These are phyloP conservation scores for Lactuca sativa DNA, from an alignment of 129 eudicot species.

Conservation along the genomic window DNA sequence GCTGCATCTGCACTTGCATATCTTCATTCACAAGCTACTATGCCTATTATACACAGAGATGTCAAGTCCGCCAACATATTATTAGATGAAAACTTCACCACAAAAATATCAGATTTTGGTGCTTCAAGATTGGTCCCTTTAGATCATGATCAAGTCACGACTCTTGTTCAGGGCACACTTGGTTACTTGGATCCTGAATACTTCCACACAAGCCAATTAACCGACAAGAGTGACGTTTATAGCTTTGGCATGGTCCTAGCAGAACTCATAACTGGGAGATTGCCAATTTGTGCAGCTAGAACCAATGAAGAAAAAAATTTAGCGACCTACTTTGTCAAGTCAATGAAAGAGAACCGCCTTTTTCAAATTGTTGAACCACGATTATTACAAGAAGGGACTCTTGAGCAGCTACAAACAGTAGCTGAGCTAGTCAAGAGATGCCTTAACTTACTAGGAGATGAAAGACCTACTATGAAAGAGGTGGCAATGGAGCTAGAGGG, in stretches of 20 bases:
- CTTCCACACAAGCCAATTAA: conserved; percentile 25
- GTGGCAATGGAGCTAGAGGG: conserved; percentile 53
- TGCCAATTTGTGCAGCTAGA: conserved; percentile 32
- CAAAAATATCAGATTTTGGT: conserved; percentile 34
- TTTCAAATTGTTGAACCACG: conserved; percentile 48
- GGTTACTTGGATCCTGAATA: conserved; percentile 32
- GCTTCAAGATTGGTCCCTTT: conserved; percentile 25
- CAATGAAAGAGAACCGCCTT: conserved; percentile 42
- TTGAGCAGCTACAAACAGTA: conserved; percentile 39
- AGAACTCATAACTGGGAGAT: conserved; percentile 21
- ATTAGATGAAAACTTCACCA: conserved; percentile 25
- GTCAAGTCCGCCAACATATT: conserved; percentile 33
- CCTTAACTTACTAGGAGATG: conserved; percentile 32
- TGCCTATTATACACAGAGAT: conserved; percentile 34
- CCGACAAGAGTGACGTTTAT: conserved; percentile 38
- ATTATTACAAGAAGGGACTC: conserved; percentile 35
- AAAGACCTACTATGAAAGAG: conserved; percentile 67
- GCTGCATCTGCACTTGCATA: conserved; percentile 20
- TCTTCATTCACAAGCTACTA: conserved; percentile 21
- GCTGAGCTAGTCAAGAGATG: conserved; percentile 48
- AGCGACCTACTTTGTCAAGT: conserved; percentile 38
- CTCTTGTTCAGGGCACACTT: conserved; percentile 28
- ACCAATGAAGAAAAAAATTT: conserved; percentile 32
- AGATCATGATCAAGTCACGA: conserved; percentile 20
- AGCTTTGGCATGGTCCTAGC: conserved; percentile 45